A percentile compares a stretch with the other conserved stretches of the same genome.
These are phyloP conservation scores for Juncus effusus DNA, from an alignment of 176 grass and related monocot species.

Conservation along the genomic window DNA sequence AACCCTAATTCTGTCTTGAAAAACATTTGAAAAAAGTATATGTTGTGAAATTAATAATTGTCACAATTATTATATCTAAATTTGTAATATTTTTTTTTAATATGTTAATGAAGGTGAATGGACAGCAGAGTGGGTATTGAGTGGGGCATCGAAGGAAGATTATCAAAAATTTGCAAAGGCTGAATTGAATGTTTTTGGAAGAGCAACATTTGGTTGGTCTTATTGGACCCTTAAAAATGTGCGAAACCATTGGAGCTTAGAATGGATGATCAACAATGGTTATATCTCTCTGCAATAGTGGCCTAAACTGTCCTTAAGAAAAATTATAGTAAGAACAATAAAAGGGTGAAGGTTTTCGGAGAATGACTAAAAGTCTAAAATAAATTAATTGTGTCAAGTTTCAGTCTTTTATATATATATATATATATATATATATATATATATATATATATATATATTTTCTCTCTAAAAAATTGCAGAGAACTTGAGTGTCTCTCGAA, in stretches of 20 bases:
- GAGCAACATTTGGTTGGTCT: slow-evolving; percentile 40
- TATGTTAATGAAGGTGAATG: slow-evolving; percentile 35
- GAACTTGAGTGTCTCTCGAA: no score
- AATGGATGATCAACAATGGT: slow-evolving; percentile 35
- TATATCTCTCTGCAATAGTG: slow-evolving; percentile 24
- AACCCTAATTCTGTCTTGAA: not conserved
- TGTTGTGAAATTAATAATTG: no score
- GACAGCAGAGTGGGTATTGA: slow-evolving; percentile 21
- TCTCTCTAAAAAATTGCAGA: no score
- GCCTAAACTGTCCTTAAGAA: no score
- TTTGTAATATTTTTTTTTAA: not conserved
- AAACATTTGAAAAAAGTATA: not conserved
- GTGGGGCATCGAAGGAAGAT: slow-evolving; percentile 2
- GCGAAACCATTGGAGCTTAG: slow-evolving; percentile 21
- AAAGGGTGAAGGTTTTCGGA: no score
- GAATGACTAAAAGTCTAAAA: no score
- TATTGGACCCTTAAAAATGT: slow-evolving; percentile 40
- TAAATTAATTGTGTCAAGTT: no score
- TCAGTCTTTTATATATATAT: no score
- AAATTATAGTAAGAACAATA: no score
- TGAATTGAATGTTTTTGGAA: slow-evolving; percentile 32
- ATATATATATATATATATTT: no score
- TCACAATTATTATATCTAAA: no score
- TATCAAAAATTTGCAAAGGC: slow-evolving; percentile 29
- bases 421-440: no score